These are phyloP conservation scores for Suillus bovinus DNA, from an alignment of 768 basidiomycete species.

Conservation along the genomic window DNA sequence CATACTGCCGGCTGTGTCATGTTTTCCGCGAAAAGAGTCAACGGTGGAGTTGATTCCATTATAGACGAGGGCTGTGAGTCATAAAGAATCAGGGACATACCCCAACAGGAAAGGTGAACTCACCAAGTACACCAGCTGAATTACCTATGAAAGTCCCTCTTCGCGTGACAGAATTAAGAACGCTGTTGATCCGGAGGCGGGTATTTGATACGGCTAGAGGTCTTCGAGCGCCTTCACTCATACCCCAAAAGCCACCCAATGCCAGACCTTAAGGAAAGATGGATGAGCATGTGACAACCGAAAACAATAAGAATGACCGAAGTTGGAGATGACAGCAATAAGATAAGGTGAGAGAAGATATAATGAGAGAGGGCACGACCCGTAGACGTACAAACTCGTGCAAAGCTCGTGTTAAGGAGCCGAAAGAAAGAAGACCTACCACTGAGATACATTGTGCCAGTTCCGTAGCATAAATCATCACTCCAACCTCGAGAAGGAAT, in stretches of 20 bases:
- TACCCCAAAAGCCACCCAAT: constrained; percentile 93
- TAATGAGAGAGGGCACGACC: constrained; percentile 48
- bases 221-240: constrained; percentile 89
- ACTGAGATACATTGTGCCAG: constrained; percentile 96
- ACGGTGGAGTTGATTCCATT: constrained; percentile 96
- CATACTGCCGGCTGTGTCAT: constrained; percentile 92
- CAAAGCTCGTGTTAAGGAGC: constrained; percentile 47
- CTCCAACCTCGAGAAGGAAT: constrained; percentile 97
- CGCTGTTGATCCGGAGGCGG: constrained; percentile 92
- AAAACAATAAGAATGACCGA: constrained; percentile 80
- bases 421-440: constrained; percentile 77
- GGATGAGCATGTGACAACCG: constrained; percentile 74
- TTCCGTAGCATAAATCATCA: constrained; percentile 99
- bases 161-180: constrained; percentile 95
- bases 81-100: constrained; percentile 39
- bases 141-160: constrained; percentile 98
- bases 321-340: constrained; percentile 54
- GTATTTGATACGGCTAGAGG: constrained; percentile 84
- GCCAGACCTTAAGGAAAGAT: constrained; percentile 77
- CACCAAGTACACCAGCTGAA: constrained; percentile 96
- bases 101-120: constrained; percentile 43
- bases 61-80: constrained; percentile 81
- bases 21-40: constrained; percentile 84
- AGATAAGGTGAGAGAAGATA: constrained; percentile 68
- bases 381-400: constrained; percentile 47